Conservation (phyloP, 495 filamentous ascomycete genomes). For the Aspergillus mulundensis region DNA sequence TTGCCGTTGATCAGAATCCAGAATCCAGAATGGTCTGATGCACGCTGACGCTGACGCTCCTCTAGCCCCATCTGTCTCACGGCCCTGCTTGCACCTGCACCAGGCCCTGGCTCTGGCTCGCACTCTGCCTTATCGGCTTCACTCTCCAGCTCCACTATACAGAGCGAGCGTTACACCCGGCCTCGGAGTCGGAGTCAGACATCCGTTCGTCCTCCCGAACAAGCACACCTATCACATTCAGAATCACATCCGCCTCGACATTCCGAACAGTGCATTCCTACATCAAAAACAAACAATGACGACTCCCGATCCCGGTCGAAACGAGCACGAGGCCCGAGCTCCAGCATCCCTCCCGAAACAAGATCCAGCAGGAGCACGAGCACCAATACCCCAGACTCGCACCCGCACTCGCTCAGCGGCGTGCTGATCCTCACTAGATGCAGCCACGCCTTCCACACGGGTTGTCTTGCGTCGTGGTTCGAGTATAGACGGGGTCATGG, state of each 20-base stretch:
- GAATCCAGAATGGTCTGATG: neutral
- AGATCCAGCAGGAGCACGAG: neutral
- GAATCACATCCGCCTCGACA: neutral
- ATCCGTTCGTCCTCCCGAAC: conserved; percentile 3
- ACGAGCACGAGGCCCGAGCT: neutral
- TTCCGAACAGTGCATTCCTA: neutral
- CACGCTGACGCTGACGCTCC: neutral
- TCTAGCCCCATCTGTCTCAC: conserved; percentile 21
- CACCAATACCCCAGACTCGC: neutral
- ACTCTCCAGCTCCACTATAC: neutral
- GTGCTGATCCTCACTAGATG: conserved; percentile 30
- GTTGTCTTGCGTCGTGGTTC: conserved; percentile 34
- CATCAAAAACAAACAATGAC: neutral
- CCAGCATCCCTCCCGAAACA: neutral
- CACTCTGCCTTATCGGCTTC: neutral
- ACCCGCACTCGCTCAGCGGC: neutral
- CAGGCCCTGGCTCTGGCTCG: too few relatives aligned
- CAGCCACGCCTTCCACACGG: conserved; percentile 32
- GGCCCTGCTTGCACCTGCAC: conserved; percentile 2
- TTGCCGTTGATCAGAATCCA: neutral
- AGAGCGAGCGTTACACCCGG: neutral
- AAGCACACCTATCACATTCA: neutral
- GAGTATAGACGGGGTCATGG: conserved; percentile 15
- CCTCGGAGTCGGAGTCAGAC: neutral
- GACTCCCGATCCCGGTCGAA: neutral